phyloP scores from a whole-genome alignment of 139 green algal species.

The Chlamydomonas incerta region DNA sequence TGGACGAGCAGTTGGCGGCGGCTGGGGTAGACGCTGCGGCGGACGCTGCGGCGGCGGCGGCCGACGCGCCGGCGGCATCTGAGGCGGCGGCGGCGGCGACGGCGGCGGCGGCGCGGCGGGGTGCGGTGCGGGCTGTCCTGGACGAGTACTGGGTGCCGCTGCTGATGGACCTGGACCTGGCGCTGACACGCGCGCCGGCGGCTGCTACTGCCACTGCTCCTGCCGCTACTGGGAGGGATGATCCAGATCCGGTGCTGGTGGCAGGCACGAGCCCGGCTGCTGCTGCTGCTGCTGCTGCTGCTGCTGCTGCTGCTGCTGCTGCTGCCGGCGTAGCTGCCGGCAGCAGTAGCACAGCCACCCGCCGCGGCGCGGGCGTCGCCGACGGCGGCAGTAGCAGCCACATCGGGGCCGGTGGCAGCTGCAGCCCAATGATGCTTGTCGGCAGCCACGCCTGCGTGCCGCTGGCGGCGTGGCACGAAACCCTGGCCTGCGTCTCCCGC shows the following conservation, averaged over 20 bases:
- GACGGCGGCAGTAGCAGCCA: neutral
- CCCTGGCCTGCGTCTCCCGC: no score
- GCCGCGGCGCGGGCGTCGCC: no score
- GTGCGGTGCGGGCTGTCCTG: neutral
- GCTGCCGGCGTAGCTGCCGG: no score
- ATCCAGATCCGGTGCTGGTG: no score
- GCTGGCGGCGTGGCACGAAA: neutral
- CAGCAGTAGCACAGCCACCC: no score
- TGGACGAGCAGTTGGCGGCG: neutral
- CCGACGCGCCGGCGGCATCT: neutral
- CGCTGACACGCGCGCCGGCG: neutral
- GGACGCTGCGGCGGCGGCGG: neutral
- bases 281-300: no score
- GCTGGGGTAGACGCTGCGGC: neutral
- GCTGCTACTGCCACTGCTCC: no score
- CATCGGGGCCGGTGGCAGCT: neutral
- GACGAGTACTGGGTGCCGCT: constrained; percentile 18
- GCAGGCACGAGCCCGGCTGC: no score
- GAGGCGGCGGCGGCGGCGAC: neutral
- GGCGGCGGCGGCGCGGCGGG: neutral
- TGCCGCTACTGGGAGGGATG: no score
- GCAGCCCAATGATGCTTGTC: constrained; percentile 4
- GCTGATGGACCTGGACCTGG: neutral
- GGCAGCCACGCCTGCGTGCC: constrained; percentile 16
- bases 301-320: no score